Conservation (phyloP, 345 rosid genomes). For the Rhizophora apiculata region DNA sequence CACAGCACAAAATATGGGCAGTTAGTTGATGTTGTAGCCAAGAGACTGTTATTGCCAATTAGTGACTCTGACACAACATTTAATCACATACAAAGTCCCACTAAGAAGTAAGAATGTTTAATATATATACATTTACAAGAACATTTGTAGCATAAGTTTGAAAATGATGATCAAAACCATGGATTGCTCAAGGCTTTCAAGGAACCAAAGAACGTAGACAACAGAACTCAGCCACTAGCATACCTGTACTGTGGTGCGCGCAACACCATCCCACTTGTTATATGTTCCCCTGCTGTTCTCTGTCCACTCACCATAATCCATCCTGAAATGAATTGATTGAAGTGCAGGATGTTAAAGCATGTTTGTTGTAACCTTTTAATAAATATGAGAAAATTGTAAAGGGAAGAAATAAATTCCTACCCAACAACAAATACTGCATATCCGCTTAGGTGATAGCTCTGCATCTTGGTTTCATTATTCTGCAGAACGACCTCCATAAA, state of each 20-base stretch:
- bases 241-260: constrained; percentile 88
- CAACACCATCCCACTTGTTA: constrained; percentile 98
- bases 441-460: constrained; percentile 88
- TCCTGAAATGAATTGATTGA: constrained; percentile 43
- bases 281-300: constrained; percentile 96
- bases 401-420: constrained; percentile 35
- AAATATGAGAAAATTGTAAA: not conserved
- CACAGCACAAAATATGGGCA: not conserved
- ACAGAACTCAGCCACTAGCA: not conserved
- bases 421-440: constrained; percentile 94
- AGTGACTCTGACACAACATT: not conserved
- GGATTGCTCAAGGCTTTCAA: not conserved
- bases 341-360: constrained; percentile 5
- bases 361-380: not conserved
- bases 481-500: constrained; percentile 94
- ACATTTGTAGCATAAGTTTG: not conserved
- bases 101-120: not conserved
- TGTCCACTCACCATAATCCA: constrained; percentile 99
- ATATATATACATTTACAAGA: not conserved
- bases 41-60: not conserved
- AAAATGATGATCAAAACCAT: not conserved
- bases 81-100: not conserved
- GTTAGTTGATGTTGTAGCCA: not conserved
- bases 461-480: constrained; percentile 94
- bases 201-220: not conserved